phyloP scores from a whole-genome alignment of 2,329 filamentous ascomycete genomes.

The Colletotrichum euphorbiae region DNA sequence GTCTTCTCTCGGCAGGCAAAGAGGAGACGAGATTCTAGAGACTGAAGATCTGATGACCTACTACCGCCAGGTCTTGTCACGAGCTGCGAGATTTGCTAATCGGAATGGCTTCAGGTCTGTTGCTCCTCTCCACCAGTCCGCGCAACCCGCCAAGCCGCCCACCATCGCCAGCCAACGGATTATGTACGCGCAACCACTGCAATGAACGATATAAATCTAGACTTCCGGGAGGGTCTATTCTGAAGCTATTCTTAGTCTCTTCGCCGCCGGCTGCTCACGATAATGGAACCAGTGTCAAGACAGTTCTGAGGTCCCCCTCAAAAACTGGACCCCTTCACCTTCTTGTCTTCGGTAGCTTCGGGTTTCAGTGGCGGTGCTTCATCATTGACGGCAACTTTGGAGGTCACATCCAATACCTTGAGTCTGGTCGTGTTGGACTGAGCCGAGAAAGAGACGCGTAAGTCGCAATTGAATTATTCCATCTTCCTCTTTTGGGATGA shows the following conservation, averaged over 20 bases:
- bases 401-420: too few relatives aligned
- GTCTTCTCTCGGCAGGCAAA: not conserved
- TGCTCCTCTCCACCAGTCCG: conserved; percentile 8
- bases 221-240: not conserved
- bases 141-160: conserved; percentile 18
- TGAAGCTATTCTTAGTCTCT: not conserved
- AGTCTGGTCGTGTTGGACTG: too few relatives aligned
- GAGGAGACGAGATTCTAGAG: not conserved
- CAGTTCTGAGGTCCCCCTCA: not conserved
- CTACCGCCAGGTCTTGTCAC: too few relatives aligned
- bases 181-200: not conserved
- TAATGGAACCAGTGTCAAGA: not conserved
- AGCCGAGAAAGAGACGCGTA: too few relatives aligned
- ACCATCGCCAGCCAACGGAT: not conserved
- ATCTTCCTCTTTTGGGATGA: too few relatives aligned
- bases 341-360: too few relatives aligned
- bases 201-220: not conserved
- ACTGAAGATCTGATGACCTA: too few relatives aligned
- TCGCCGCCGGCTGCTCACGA: not conserved
- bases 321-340: not conserved
- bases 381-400: too few relatives aligned
- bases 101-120: not conserved
- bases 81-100: not conserved
- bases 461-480: too few relatives aligned
- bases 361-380: too few relatives aligned